Evolutionary conservation across 139 green algal species (phyloP).

Genomic region (Dunaliella primolecta): DNA sequence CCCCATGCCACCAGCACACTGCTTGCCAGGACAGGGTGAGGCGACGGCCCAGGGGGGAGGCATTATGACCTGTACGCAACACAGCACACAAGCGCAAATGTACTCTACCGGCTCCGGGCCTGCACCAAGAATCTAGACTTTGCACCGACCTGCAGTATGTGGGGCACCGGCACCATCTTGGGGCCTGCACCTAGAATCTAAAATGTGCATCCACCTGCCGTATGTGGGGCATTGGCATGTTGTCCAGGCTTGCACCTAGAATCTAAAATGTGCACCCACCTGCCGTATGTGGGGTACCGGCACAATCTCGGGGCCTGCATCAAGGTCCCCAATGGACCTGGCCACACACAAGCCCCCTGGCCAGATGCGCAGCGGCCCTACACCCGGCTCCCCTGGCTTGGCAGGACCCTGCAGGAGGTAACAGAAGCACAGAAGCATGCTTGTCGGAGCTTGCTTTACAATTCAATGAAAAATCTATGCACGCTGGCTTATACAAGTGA

Average conservation of each 20-base stretch:
- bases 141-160: background rate
- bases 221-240: no score
- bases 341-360: constrained; percentile 87
- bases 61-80: constrained; percentile 51
- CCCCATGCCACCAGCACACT: no score
- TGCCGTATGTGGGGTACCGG: constrained; percentile 83
- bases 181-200: background rate
- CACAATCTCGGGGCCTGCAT: constrained; percentile 76
- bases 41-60: constrained; percentile 59
- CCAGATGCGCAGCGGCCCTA: constrained; percentile 88
- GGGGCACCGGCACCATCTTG: no score
- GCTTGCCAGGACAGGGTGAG: constrained; percentile 73
- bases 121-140: background rate
- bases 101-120: no score
- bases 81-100: no score
- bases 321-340: constrained; percentile 82
- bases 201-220: background rate
- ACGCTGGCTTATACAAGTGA: no score
- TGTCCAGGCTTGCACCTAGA: constrained; percentile 74
- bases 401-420: constrained; percentile 53
- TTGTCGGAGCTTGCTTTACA: no score
- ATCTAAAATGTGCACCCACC: constrained; percentile 44
- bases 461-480: no score
- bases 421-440: no score
- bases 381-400: constrained; percentile 56